Evolutionary conservation across 768 basidiomycete species (phyloP).

Genomic region (Trametes cinnabarina): DNA sequence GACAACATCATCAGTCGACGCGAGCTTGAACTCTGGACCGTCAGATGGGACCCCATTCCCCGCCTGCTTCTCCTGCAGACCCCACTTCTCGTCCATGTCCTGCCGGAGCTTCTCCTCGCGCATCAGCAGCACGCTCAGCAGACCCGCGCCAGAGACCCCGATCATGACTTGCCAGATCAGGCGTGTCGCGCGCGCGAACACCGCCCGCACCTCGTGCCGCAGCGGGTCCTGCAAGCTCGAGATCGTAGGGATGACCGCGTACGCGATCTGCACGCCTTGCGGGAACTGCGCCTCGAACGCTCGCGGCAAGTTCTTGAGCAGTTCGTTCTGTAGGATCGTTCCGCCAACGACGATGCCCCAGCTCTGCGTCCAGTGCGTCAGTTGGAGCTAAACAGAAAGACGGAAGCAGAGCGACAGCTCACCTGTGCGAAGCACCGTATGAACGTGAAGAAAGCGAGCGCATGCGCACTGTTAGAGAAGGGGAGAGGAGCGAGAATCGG

Average conservation of each 20-base stretch:
- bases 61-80: neutral
- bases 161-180: slow-evolving; percentile 34
- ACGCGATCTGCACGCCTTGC: slow-evolving; percentile 26
- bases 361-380: neutral
- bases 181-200: slow-evolving; percentile 30
- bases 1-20: no score
- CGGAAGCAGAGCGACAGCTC: neutral
- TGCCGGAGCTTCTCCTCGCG: slow-evolving; percentile 29
- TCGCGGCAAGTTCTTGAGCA: slow-evolving; percentile 31
- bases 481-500: slow-evolving; percentile 37
- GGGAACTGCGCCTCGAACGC: slow-evolving; percentile 28
- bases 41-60: no score
- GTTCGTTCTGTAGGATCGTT: slow-evolving; percentile 37
- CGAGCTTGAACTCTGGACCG: no score
- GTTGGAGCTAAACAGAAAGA: neutral
- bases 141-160: slow-evolving; percentile 29
- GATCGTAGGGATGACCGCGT: slow-evolving; percentile 34
- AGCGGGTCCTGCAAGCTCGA: slow-evolving; percentile 22
- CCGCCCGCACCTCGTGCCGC: slow-evolving; percentile 24
- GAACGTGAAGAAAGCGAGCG: slow-evolving; percentile 37
- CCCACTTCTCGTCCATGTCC: slow-evolving; percentile 27
- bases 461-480: slow-evolving; percentile 33
- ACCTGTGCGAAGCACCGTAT: slow-evolving; percentile 24
- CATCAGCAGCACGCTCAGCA: slow-evolving; percentile 28
- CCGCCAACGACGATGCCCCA: slow-evolving; percentile 38